These are phyloP conservation scores for Terfezia boudieri DNA, from an alignment of 495 filamentous ascomycete species.

Conservation along the genomic window DNA sequence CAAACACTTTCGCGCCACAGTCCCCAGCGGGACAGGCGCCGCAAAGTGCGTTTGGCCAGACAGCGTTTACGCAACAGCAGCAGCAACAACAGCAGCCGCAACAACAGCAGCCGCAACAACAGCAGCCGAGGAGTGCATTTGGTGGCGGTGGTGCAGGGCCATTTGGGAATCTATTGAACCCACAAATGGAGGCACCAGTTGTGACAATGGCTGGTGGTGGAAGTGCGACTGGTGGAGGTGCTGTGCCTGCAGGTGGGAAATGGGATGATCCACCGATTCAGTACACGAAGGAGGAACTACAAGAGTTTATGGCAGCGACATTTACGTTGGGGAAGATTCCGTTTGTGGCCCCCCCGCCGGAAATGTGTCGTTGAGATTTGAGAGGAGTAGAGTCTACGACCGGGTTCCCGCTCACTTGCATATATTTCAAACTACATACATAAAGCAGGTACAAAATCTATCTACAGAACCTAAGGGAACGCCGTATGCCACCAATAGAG, in stretches of 20 bases:
- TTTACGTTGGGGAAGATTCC: constrained; percentile 14
- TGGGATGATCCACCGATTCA: constrained; percentile 19
- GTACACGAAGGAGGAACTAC: constrained; percentile 9
- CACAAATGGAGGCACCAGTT: constrained; percentile 3
- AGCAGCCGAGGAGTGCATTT: not conserved
- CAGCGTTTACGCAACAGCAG: not conserved
- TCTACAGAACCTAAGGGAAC: too few relatives aligned
- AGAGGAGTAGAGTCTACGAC: too few relatives aligned
- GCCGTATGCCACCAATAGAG: too few relatives aligned
- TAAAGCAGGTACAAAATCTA: too few relatives aligned
- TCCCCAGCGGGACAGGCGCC: not conserved
- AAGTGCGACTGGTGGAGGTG: constrained; percentile 6
- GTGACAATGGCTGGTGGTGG: not conserved
- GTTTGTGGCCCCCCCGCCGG: constrained; percentile 13
- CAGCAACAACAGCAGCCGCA: not conserved
- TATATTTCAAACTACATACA: too few relatives aligned
- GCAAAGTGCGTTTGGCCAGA: not conserved
- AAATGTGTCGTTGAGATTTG: constrained; percentile 11
- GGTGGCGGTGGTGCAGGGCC: not conserved
- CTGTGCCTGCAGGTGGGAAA: constrained; percentile 8
- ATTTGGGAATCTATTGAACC: not conserved
- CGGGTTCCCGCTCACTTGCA: too few relatives aligned
- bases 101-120: not conserved
- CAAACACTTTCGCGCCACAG: not conserved
- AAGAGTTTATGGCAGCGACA: constrained; percentile 7